A percentile compares a stretch with the other conserved stretches of the same genome.
Conservation (phyloP, 331 rosid genomes). For the Saraca asoca region DNA sequence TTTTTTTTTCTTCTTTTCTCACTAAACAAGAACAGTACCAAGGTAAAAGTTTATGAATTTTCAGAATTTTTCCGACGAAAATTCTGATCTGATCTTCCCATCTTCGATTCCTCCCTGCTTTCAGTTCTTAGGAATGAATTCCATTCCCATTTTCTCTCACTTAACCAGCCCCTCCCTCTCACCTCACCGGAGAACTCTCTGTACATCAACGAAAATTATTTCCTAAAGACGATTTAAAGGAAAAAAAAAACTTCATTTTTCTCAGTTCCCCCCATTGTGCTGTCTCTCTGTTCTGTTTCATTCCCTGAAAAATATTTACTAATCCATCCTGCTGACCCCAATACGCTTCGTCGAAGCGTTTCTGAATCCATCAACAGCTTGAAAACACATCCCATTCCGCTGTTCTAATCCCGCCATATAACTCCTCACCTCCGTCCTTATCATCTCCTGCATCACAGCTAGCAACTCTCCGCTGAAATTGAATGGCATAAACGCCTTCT, state of each 20-base stretch:
- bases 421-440: constrained; percentile 79
- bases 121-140: constrained; percentile 16
- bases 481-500: constrained; percentile 38
- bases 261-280: not conserved
- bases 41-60: constrained; percentile 20
- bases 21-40: constrained; percentile 34
- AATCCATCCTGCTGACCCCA: constrained; percentile 69
- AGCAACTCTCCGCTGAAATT: constrained; percentile 61
- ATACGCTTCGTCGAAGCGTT: constrained; percentile 60
- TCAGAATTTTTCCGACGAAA: constrained; percentile 12
- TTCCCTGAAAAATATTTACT: constrained; percentile 27
- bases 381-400: constrained; percentile 50
- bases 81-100: not conserved
- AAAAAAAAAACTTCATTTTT: not conserved
- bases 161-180: not conserved
- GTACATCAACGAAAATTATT: constrained; percentile 74
- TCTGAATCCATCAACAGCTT: constrained; percentile 50
- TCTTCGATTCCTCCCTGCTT: not conserved
- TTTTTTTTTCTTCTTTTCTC: not conserved
- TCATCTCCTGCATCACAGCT: constrained; percentile 92
- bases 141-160: not conserved
- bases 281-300: not conserved
- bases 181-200: constrained; percentile 34
- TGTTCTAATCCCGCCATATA: constrained; percentile 80
- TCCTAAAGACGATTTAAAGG: constrained; percentile 28